Conservation (phyloP, 2,329 filamentous ascomycete species). For the Lasiodiplodia theobromae region DNA sequence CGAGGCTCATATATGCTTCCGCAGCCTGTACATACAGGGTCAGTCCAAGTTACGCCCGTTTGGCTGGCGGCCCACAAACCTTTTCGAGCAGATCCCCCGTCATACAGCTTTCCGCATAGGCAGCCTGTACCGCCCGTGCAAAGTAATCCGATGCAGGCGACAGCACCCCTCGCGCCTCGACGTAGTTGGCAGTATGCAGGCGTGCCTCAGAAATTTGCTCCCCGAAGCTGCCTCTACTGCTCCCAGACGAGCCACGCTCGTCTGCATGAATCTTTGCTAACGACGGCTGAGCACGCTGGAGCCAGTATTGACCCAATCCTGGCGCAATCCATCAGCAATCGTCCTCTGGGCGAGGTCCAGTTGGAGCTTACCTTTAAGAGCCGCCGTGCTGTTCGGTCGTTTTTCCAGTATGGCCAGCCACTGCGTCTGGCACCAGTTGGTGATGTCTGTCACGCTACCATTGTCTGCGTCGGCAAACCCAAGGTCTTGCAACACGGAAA, state of each 20-base stretch:
- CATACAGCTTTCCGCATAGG: slow-evolving; percentile 46
- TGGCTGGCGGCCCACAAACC: slow-evolving; percentile 41
- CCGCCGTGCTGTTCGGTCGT: slow-evolving; percentile 53
- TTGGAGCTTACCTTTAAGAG: slow-evolving; percentile 47
- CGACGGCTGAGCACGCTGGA: slow-evolving; percentile 58
- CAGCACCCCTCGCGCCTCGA: slow-evolving; percentile 60
- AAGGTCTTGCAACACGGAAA: slow-evolving; percentile 57
- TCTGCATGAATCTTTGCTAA: slow-evolving; percentile 57
- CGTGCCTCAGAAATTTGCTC: slow-evolving; percentile 37
- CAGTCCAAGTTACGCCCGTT: slow-evolving; percentile 18
- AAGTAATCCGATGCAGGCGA: slow-evolving; percentile 62
- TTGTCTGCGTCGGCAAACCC: slow-evolving; percentile 58
- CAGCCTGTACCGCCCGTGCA: slow-evolving; percentile 54
- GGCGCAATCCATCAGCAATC: slow-evolving; percentile 47
- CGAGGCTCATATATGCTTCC: slow-evolving; percentile 61
- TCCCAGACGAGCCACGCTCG: slow-evolving; percentile 49
- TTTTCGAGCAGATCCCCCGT: slow-evolving; percentile 54
- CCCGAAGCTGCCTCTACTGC: slow-evolving; percentile 42
- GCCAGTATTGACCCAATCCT: slow-evolving; percentile 61
- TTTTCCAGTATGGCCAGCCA: slow-evolving; percentile 55
- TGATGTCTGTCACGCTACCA: slow-evolving; percentile 54
- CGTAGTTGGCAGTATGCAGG: slow-evolving; percentile 53
- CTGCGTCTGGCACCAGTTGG: slow-evolving; percentile 58
- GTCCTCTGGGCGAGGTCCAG: slow-evolving; percentile 44
- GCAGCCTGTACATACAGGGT: slow-evolving; percentile 49